Evolutionary conservation across 2,329 filamentous ascomycete species (phyloP).

Genomic region (Blumeria graminis): DNA sequence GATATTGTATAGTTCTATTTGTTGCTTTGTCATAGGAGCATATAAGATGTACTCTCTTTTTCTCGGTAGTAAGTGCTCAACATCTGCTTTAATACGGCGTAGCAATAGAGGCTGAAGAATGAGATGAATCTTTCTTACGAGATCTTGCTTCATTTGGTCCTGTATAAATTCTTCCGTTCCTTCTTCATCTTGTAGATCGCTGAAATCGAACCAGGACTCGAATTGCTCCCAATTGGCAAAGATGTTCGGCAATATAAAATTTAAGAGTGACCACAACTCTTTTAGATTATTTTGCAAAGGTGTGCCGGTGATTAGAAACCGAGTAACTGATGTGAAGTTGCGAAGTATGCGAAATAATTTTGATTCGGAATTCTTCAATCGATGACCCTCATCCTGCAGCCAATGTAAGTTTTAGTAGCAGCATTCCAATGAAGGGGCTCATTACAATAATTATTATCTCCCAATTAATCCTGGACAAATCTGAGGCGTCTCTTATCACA

Average conservation of each 20-base stretch:
- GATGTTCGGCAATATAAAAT: conserved; percentile 78
- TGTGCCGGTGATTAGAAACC: conserved; percentile 81
- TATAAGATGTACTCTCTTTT: conserved; percentile 94
- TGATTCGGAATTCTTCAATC: conserved; percentile 91
- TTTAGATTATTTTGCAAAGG: conserved; percentile 88
- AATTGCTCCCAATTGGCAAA: conserved; percentile 89
- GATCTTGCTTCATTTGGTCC: conserved; percentile 50
- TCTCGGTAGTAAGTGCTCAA: conserved; percentile 74
- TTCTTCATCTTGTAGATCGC: conserved; percentile 63
- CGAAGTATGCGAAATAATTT: conserved; percentile 73
- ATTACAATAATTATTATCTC: conserved; percentile 85
- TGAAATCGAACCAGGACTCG: conserved; percentile 93
- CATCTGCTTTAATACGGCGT: conserved; percentile 75
- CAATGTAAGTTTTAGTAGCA: conserved; percentile 4
- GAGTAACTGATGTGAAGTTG: conserved; percentile 70
- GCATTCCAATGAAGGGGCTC: conserved; percentile 1
- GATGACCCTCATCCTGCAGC: conserved; percentile 66
- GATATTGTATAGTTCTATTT: conserved; percentile 66
- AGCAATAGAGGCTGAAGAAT: conserved; percentile 81
- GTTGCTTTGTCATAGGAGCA: conserved; percentile 72
- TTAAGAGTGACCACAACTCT: conserved; percentile 82
- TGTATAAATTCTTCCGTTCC: conserved; percentile 57
- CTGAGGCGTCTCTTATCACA: conserved; percentile 69
- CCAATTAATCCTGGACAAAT: conserved; percentile 68
- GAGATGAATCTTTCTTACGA: conserved; percentile 73